phyloP scores from a whole-genome alignment of 2,329 filamentous ascomycete species.

The Atkinsonella hypoxylon region DNA sequence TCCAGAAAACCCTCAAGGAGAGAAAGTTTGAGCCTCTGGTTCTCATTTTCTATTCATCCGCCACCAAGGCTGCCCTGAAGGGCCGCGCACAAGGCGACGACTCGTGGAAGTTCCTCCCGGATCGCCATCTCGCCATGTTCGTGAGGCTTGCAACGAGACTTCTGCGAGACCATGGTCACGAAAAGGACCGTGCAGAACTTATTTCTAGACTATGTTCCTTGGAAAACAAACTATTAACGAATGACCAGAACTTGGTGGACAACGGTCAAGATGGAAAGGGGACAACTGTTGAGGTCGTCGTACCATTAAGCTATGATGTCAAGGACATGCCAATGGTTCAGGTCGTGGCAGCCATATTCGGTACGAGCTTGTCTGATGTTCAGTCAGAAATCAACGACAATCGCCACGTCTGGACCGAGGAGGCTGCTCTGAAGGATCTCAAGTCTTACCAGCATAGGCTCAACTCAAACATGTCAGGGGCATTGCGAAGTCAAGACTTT shows the following conservation, averaged over 20 bases:
- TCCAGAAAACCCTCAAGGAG: conserved; percentile 85
- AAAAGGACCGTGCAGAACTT: conserved; percentile 74
- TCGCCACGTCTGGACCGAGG: conserved; percentile 76
- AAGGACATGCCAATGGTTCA: conserved; percentile 95
- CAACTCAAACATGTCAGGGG: conserved; percentile 65
- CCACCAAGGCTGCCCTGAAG: conserved; percentile 73
- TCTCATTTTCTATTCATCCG: conserved; percentile 91
- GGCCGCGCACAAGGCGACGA: conserved; percentile 69
- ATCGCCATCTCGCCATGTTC: conserved; percentile 90
- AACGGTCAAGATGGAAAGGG: conserved; percentile 22
- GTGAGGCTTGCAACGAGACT: conserved; percentile 74
- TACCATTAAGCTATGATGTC: conserved; percentile 80
- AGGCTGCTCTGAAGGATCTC: conserved; percentile 78
- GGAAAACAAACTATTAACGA: conserved; percentile 86
- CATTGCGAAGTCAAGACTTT: conserved; percentile 76
- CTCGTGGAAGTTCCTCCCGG: conserved; percentile 81
- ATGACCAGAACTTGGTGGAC: conserved; percentile 69
- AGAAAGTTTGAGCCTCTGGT: conserved; percentile 84
- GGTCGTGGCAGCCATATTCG: conserved; percentile 77
- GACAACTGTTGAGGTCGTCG: conserved; percentile 62
- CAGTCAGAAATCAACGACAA: conserved; percentile 81
- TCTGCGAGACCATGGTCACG: conserved; percentile 72
- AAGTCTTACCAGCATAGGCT: conserved; percentile 89
- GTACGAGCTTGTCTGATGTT: conserved; percentile 62
- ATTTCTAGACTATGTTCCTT: conserved; percentile 65